Conservation (phyloP, 2,329 filamentous ascomycete genomes). For the Neofusicoccum laricinum region DNA sequence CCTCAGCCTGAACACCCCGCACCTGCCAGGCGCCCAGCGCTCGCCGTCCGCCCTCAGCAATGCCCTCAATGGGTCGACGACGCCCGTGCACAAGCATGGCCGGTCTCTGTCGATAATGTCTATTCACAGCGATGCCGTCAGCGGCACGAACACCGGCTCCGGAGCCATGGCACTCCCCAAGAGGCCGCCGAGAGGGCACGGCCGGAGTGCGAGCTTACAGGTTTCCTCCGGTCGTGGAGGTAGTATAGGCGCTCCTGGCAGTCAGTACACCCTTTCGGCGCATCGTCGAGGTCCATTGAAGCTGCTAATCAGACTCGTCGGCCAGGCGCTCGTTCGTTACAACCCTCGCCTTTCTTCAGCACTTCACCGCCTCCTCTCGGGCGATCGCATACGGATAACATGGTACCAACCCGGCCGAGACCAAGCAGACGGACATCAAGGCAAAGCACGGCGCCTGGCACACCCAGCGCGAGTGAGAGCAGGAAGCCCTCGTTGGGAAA, state of each 20-base stretch:
- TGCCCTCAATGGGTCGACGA: slow-evolving; percentile 26
- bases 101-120: slow-evolving; percentile 51
- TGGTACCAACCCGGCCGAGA: slow-evolving; percentile 28
- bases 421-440: slow-evolving; percentile 18
- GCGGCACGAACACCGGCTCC: background rate
- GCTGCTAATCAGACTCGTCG: background rate
- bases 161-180: slow-evolving; percentile 21
- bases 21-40: slow-evolving; percentile 1
- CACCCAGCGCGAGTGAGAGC: slow-evolving; percentile 33
- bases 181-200: slow-evolving; percentile 64
- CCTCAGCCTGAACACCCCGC: slow-evolving; percentile 55
- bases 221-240: slow-evolving; percentile 52
- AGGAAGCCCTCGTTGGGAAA: slow-evolving; percentile 41
- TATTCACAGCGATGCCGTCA: slow-evolving; percentile 22
- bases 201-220: slow-evolving; percentile 77
- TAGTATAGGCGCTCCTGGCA: slow-evolving; percentile 15
- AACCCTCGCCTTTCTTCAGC: slow-evolving; percentile 44
- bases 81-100: slow-evolving; percentile 34
- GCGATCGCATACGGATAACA: slow-evolving; percentile 27
- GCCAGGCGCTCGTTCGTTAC: slow-evolving; percentile 18
- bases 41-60: slow-evolving; percentile 2
- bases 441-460: slow-evolving; percentile 24
- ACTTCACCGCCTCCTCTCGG: slow-evolving; percentile 35
- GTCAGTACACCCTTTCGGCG: slow-evolving; percentile 32
- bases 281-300: slow-evolving; percentile 14